phyloP scores from a whole-genome alignment of 805 yeast genomes.

The Candida awuae region DNA sequence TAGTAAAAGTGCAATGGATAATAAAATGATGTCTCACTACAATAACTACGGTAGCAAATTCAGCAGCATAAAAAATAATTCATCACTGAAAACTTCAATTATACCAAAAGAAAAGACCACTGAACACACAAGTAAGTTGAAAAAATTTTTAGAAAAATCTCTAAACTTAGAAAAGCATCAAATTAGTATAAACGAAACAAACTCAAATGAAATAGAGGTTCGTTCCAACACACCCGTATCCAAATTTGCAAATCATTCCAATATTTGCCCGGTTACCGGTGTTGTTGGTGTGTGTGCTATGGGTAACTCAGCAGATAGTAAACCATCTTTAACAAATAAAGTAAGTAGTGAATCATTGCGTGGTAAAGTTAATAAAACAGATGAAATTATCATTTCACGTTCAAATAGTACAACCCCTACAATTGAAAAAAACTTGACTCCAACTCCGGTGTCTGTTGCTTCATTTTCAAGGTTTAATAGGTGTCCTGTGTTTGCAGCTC shows the following conservation, averaged over 20 bases:
- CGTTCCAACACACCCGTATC: not conserved
- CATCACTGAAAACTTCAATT: constrained; percentile 9
- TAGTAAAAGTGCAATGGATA: constrained; percentile 24
- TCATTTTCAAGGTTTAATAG: not conserved
- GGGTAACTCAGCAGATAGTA: constrained; percentile 5
- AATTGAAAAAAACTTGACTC: not conserved
- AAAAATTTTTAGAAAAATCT: constrained; percentile 26
- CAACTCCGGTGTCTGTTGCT: not conserved
- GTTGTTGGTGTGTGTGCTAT: constrained; percentile 21
- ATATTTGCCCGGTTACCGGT: constrained; percentile 20
- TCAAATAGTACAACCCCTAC: not conserved
- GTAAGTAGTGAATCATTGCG: not conserved
- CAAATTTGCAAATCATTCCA: constrained; percentile 1
- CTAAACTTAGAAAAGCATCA: constrained; percentile 9
- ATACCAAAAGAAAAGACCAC: constrained; percentile 21
- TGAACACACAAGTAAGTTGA: constrained; percentile 28
- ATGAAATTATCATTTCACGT: not conserved
- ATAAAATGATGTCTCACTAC: constrained; percentile 26
- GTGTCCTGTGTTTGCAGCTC: not conserved
- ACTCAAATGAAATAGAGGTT: constrained; percentile 7
- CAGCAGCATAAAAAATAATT: constrained; percentile 18
- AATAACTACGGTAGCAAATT: constrained; percentile 25
- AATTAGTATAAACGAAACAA: constrained; percentile 5
- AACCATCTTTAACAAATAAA: not conserved
- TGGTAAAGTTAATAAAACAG: not conserved